Evolutionary conservation across 2,329 filamentous ascomycete species (phyloP), one percentile per base, ranked within the genome.

Genomic region (Pseudogymnoascus verrucosus): DNA sequence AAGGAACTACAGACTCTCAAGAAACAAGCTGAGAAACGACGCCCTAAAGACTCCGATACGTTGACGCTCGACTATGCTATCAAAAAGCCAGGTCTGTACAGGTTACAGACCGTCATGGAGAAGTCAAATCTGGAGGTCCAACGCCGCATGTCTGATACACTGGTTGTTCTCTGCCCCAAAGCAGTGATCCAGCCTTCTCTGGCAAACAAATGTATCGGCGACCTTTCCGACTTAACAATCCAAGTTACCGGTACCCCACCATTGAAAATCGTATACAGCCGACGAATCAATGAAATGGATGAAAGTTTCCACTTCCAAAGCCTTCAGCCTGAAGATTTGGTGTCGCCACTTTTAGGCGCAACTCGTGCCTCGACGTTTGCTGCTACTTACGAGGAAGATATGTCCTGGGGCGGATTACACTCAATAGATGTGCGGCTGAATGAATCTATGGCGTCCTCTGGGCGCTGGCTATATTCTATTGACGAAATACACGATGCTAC

Each of bases 51-150:
- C 73, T 67, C 76, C 73, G 63, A 78, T 79, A 84, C 89, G 47
- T 84, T 90, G 62, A 82, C 85, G 61, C 85, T 96, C 70, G 83
- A 87, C 62, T 89, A 91, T 69, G 80, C 84, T 0, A 83, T 96
- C 39, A 96, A 91, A 78, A 95, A 95, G 75, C 86, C 91, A 1
- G 95, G 95, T 37, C 83, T 96, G 19, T 99, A 99, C 76, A 84
- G 89, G 44, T 81, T 99, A 34, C 84, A 88, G 64, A 91, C 87
- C 73, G 92, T 99, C 8, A 78, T 96, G 67, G 95, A 99, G 74
- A 89, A 96, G 74, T 95, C 96, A 65, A 96, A 96, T 74, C 84
- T 99, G 34, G 92, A 98, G 74, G 91, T 97, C 10, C 91, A 93
- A 70, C 86, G 89, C 42, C 82, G 84, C 42, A 83, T 82, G 62